Evolutionary conservation across 228 moss, liverwort and hornwort genomes (phyloP), one percentile per base, ranked within the genome.

Genomic region (Sphagnum fallax): DNA sequence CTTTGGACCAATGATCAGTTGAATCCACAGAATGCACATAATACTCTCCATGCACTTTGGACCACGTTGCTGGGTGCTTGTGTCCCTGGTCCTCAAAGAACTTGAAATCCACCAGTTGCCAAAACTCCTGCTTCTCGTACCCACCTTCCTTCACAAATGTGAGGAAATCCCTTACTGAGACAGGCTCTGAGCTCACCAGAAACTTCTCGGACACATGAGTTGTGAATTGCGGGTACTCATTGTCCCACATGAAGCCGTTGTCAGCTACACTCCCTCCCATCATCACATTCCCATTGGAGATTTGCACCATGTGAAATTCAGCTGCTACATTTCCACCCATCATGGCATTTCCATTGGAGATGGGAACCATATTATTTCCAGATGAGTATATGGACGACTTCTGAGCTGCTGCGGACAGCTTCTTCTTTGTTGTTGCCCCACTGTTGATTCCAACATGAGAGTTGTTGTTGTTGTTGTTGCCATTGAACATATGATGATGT

Each of bases 201-300:
- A 79, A 79, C 12, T 73, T 16, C 0, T 51, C 67, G 0, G 65
- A 51, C 3, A 79, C 70, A 57, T 48, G 62, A 4, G 73, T 74
- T 1, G 49, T 16, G 8, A 64, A 48, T 49, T 61, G 71, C 47
- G 83, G 83, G 12, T 76, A 79, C 60, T 83, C 83, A 55, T 83
- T 83, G 63, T 83, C 83, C 83, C 83, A 83, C 50, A 79, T 47
- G 61, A 83, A 83, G 4, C 70, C 73, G 15, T 53, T 71, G 52
- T 76, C 68, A 32, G 32, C 53, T 2, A 71, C 50, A 71, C 74
- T 61, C 6, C 62, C 71, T 14, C 79, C 83, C 4, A 83, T 70
- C 64, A 69, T 60, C 6, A 83, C 79, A 4, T 47, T 8, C n/a
- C 74, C 83, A 61, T 68, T 6, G 74, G 52, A 51, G 66, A 65